Base-by-base conservation (phyloP, 805 yeast genomes). In the Candida rishiriensis region DNA sequence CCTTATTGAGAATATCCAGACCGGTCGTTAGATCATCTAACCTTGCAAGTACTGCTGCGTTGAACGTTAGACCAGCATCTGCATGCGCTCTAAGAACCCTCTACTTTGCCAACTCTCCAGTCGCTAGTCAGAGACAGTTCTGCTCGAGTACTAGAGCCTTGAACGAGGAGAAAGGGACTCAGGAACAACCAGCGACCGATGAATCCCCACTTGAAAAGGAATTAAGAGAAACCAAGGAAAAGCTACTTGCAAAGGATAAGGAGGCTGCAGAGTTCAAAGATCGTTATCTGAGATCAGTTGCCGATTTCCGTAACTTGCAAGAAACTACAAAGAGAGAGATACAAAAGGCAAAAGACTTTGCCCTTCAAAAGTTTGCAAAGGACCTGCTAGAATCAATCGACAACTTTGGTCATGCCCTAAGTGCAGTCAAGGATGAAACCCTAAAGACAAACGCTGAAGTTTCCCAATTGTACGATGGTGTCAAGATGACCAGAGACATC, bases 301-400 rank as follows among this genome's bases (percentile, higher is more conserved):
- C 97, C 21, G 97, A 89, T 65, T 90, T 88, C 82, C 81, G 96
- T 57, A 88, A 87, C 68, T 73, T 89, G 57, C 97, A 89, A 72
- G 91, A 86, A 61, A 82, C 90, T 41, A 88, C 97, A 48, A 85
- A 86, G 69, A 77, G 86, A 55, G 97, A 90, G 63, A 72, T 86
- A 44, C 84, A 85, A 68, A 86, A 86, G 70, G 88, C 96, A 43
- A 83, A 75, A 61, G 96, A 88, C 60, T 89, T 83, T 69, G 97
- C 97, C 0, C 73, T 90, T 52, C 95, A 89, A 66, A 89, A 88
- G 66, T 89, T 89, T 63, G 93, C 96, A 52, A 85, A 81, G 66
- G 97, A 89, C 55, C 75, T 89, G 61, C 73, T 89, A 55, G 97
- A 89, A 60, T 84, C 96, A 7, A 78, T 89, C 36, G 97, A 89